Evolutionary conservation across 2,329 filamentous ascomycete species (phyloP).

Genomic region (Lachnellula arida): DNA sequence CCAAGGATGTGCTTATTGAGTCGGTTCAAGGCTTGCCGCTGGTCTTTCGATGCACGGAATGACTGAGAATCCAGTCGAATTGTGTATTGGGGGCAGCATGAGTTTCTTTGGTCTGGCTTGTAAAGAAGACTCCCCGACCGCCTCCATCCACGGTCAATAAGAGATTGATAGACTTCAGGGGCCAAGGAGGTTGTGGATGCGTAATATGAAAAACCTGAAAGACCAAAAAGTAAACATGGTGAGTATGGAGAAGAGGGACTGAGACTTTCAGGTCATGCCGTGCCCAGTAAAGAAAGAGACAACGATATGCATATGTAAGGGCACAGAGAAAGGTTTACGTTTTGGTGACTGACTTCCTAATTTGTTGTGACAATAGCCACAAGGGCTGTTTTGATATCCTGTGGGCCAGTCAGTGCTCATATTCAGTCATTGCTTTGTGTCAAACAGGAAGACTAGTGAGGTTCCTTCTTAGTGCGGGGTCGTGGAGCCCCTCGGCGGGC

Average conservation of each 20-base stretch:
- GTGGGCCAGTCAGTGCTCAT: constrained; percentile 14
- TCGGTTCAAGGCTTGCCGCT: constrained; percentile 69
- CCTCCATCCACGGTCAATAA: constrained; percentile 75
- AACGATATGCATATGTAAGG: background rate
- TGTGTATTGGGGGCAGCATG: constrained; percentile 91
- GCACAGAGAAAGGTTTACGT: constrained; percentile 18
- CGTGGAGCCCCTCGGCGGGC: background rate
- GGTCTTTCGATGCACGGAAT: constrained; percentile 65
- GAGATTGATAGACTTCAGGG: constrained; percentile 62
- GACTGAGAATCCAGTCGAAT: constrained; percentile 64
- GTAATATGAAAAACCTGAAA: constrained; percentile 68
- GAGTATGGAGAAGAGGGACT: background rate
- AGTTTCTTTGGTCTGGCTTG: constrained; percentile 69
- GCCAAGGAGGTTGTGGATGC: constrained; percentile 56
- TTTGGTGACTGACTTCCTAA: constrained; percentile 29
- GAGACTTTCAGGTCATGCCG: constrained; percentile 7
- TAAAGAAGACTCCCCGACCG: constrained; percentile 69
- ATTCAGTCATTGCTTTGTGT: constrained; percentile 8
- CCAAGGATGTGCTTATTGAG: constrained; percentile 71
- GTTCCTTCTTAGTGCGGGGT: constrained; percentile 2
- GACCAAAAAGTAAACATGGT: constrained; percentile 19
- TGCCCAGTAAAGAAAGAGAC: background rate
- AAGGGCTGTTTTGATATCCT: constrained; percentile 29
- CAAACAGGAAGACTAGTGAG: background rate
- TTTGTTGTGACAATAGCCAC: constrained; percentile 29